Evolutionary conservation across 2,329 filamentous ascomycete genomes (phyloP), one percentile per base, ranked within the genome.

Genomic region (Neopestalotiopsis clavispora): DNA sequence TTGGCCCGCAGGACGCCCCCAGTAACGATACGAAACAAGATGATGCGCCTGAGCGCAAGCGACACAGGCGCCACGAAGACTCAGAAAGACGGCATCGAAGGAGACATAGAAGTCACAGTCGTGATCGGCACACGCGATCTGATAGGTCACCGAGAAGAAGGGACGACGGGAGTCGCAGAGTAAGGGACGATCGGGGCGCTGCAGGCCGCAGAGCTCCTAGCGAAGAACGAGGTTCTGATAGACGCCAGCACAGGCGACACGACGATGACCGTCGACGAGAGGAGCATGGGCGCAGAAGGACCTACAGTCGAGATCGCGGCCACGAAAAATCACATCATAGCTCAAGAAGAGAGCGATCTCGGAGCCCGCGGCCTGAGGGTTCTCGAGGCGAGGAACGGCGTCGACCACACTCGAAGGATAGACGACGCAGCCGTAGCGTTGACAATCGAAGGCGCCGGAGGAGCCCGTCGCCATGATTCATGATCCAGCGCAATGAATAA

Each of bases 11-110:
- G 59, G 69, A 70, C 49, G 68, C 68, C 70, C 45, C 71, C 4
- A 71, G 69, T 60, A 71, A 75, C 13, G 69, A 68, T 57, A 70
- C 71, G 17, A 69, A 73, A 3, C 65, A 71, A 38, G 74, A 73
- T 32, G 72, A 75, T 40, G 67, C 67, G 17, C n/a, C 62, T 38
- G 69, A 71, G 17, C 67, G 69, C 32, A 74, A 71, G 40, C 61
- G 70, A n/a, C 72, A 73, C 17, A 74, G 72, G 30, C 74, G 74
- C 38, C 74, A 76, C 17, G 72, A 75, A 38, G 76, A 80, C 32
- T 72, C 76, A 7, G 79, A 79, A 13, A 75, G 73, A 68, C 75
- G 75, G 59, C 80, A 80, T 59, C 74, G 77, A 65, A 78, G 75
- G 67, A 74, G 78, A 67, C 78, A 80, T 61, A 75, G 76, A 62